A percentile compares a stretch with the other conserved stretches of the same genome.
phyloP scores from a whole-genome alignment of 176 grass and related monocot genomes.

The Triticum urartu region DNA sequence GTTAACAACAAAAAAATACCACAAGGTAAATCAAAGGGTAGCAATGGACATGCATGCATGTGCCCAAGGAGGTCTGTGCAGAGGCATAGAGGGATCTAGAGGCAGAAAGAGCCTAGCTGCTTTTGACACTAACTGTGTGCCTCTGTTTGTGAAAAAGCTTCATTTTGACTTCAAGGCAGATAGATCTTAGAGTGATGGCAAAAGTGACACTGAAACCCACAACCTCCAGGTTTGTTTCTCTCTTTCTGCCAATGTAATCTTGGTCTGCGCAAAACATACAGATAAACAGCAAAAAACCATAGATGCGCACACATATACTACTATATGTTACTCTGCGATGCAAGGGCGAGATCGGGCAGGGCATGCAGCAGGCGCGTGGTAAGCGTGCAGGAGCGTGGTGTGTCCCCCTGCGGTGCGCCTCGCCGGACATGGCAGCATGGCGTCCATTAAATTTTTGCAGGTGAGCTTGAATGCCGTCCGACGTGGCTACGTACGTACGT shows the following conservation, averaged over 20 bases:
- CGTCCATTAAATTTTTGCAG: conserved; percentile 22
- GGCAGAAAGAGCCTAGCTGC: neutral
- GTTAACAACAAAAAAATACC: neutral
- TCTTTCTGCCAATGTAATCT: neutral
- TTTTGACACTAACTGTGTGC: neutral
- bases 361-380: neutral
- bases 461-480: neutral
- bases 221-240: neutral
- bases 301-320: too few relatives aligned
- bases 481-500: neutral
- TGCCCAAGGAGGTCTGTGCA: neutral
- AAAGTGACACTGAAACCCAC: conserved; percentile 13
- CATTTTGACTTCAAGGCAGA: neutral
- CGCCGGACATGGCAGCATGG: conserved; percentile 29
- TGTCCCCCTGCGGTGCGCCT: neutral
- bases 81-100: too few relatives aligned
- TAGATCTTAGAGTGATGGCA: neutral
- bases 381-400: neutral
- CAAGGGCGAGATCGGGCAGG: neutral
- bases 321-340: neutral
- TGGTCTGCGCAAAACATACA: neutral
- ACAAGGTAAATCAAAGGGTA: neutral
- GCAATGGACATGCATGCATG: conserved; percentile 9
- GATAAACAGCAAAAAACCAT: too few relatives aligned
- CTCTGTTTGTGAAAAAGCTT: neutral